Evolutionary conservation across 164 flowering plant species (phyloP), one percentile per base, ranked within the genome.

Genomic region (Berberis vulgaris): DNA sequence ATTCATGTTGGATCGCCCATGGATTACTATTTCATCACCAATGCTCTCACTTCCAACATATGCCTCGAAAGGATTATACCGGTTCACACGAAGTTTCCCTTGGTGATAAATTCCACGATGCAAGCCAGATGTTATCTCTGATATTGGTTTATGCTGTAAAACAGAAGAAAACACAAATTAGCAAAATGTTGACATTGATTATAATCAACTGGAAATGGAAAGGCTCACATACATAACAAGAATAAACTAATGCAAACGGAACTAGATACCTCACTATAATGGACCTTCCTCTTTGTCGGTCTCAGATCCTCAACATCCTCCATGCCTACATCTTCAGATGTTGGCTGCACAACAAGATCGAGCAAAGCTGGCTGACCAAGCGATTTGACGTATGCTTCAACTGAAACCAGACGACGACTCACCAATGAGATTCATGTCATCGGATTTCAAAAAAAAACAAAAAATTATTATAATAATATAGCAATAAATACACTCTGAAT

Each of bases 31-130:
- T 70, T 95, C 99, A 77, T 95, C 97, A 62, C 97, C 97, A 71
- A 95, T 95, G 73, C 99, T 91, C 75, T 95, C 99, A 80, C 97
- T 95, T 72, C 99, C 99, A 76, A 95, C 99, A 85, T 95, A 95
- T 61, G 99, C 99, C 83, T 95, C 99, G 78, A 91, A 95, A 59
- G 99, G 96, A 81, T 95, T 95, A 65, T 86, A 95, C 59, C 99
- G 96, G 62, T 95, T 95, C 67, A 91, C 96, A 58, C 99, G 96
- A 67, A 95, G 87, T 76, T 89, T 95, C 62, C 99, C 99, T 82
- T 95, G 99, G 78, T 95, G 97, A 60, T 82, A 89, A 64, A 89
- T 86, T 67, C 99, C 96, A 67, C 90, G 84, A 74, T 76, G 89
- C 76, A 95, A 75, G 41, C 99, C 99, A 68, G 89, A 63, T 56